Percentiles rank a stretch among this genome's conserved stretches.
Conservation (phyloP, 345 rosid species). For the Salix caprea region DNA sequence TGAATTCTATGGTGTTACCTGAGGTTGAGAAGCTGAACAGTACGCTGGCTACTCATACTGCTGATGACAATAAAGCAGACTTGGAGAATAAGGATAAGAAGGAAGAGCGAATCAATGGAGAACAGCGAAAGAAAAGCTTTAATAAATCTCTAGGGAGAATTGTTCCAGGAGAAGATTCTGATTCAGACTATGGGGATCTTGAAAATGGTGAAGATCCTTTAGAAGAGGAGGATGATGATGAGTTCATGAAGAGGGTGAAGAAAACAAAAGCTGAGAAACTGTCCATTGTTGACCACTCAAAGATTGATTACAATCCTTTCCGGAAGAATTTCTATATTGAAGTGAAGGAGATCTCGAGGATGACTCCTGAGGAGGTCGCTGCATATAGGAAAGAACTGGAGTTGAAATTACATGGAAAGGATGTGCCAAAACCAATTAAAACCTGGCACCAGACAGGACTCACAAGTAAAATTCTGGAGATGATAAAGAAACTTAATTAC, state of each 20-base stretch:
- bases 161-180: constrained; percentile 93
- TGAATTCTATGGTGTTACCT: constrained; percentile 88
- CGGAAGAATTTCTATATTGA: constrained; percentile 85
- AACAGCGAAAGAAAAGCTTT: constrained; percentile 48
- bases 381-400: constrained; percentile 80
- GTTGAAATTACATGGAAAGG: constrained; percentile 89
- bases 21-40: constrained; percentile 78
- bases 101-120: constrained; percentile 38
- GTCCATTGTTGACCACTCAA: constrained; percentile 86
- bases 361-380: constrained; percentile 77
- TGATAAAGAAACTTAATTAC: constrained; percentile 73
- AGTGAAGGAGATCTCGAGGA: constrained; percentile 79
- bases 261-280: constrained; percentile 93
- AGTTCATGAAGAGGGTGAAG: constrained; percentile 98
- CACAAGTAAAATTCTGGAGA: constrained; percentile 77
- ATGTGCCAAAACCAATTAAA: constrained; percentile 84
- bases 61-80: constrained; percentile 25
- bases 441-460: constrained; percentile 97
- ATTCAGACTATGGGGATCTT: constrained; percentile 64
- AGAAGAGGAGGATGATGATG: constrained; percentile 90
- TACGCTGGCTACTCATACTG: constrained; percentile 28
- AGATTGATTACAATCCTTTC: constrained; percentile 75
- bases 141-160: constrained; percentile 80
- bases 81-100: constrained; percentile 28
- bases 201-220: constrained; percentile 57